Conservation (phyloP, 2,329 filamentous ascomycete species). For the Colletotrichum sp. region DNA sequence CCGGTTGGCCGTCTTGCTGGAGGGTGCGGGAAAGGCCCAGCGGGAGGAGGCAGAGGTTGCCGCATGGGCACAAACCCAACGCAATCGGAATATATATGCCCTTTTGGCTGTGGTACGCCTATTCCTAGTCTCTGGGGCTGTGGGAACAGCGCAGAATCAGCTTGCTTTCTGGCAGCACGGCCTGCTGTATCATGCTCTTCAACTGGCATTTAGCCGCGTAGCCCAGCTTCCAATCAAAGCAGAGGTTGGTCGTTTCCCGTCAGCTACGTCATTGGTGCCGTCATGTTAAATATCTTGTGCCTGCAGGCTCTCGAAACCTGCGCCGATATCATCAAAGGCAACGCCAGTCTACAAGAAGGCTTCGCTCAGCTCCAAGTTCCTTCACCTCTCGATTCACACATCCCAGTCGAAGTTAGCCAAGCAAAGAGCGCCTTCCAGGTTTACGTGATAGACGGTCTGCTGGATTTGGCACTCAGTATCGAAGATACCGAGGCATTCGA, state of each 20-base stretch:
- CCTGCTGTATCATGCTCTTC: conserved; percentile 78
- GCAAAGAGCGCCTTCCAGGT: conserved; percentile 64
- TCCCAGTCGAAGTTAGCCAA: conserved; percentile 43
- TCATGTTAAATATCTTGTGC: conserved; percentile 2
- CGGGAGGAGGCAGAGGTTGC: conserved; percentile 66
- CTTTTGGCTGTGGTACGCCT: conserved; percentile 85
- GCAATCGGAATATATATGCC: conserved; percentile 91
- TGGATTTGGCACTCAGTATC: conserved; percentile 80
- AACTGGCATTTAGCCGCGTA: conserved; percentile 78
- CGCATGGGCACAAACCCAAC: conserved; percentile 77
- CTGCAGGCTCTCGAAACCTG: conserved; percentile 78
- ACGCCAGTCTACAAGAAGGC: conserved; percentile 79
- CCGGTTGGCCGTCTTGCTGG: conserved; percentile 73
- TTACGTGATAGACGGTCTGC: conserved; percentile 91
- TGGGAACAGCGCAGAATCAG: conserved; percentile 84
- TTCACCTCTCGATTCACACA: conserved; percentile 53
- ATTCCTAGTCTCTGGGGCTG: conserved; percentile 82
- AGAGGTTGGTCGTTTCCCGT: conserved; percentile 60
- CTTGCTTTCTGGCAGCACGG: conserved; percentile 84
- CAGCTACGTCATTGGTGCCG: not conserved
- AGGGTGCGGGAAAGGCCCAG: conserved; percentile 59
- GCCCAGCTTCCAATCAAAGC: conserved; percentile 81
- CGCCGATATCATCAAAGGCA: conserved; percentile 86
- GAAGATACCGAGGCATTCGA: conserved; percentile 74
- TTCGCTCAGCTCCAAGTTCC: conserved; percentile 88